Conservation (phyloP, 345 rosid species). For the Rhodamnia rubescens region DNA sequence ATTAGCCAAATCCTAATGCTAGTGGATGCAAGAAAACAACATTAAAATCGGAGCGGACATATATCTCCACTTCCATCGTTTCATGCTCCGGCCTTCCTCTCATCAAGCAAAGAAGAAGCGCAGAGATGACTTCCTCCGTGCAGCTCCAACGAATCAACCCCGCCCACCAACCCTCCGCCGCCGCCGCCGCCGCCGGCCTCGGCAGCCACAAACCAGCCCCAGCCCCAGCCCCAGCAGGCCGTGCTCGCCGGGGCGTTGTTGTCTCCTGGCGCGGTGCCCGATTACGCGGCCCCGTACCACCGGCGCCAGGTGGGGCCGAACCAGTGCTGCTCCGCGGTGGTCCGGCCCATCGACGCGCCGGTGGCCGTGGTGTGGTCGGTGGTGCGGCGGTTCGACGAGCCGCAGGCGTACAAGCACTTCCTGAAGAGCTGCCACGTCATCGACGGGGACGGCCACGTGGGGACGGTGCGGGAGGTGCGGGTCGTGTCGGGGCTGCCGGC, state of each 20-base stretch:
- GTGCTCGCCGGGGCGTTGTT: background rate
- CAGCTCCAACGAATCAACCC: slow-evolving; percentile 45
- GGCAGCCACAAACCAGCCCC: slow-evolving; percentile 15
- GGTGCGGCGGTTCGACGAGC: slow-evolving; percentile 74
- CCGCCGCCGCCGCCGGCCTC: background rate
- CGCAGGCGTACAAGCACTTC: slow-evolving; percentile 87
- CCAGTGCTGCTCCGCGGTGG: slow-evolving; percentile 69
- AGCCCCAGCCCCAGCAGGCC: slow-evolving; percentile 4
- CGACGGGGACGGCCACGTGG: slow-evolving; percentile 68
- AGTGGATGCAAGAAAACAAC: slow-evolving; percentile 10
- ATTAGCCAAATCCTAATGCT: slow-evolving; percentile 33
- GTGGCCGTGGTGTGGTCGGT: slow-evolving; percentile 68
- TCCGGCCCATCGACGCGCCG: slow-evolving; percentile 54
- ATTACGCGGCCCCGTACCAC: slow-evolving; percentile 52
- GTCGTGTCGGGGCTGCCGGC: slow-evolving; percentile 94
- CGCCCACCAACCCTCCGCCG: slow-evolving; percentile 11
- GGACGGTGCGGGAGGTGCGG: slow-evolving; percentile 65
- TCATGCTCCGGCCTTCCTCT: background rate
- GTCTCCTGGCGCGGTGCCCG: slow-evolving; percentile 26
- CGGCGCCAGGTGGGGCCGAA: slow-evolving; percentile 32
- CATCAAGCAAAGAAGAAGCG: background rate
- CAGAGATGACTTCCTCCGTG: slow-evolving; percentile 50
- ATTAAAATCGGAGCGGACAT: background rate
- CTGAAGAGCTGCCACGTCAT: slow-evolving; percentile 66
- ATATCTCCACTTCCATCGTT: background rate